A percentile compares a stretch with the other conserved stretches of the same genome.
phyloP scores from a whole-genome alignment of 2,329 filamentous ascomycete genomes.

The Pochonia chlamydosporia region DNA sequence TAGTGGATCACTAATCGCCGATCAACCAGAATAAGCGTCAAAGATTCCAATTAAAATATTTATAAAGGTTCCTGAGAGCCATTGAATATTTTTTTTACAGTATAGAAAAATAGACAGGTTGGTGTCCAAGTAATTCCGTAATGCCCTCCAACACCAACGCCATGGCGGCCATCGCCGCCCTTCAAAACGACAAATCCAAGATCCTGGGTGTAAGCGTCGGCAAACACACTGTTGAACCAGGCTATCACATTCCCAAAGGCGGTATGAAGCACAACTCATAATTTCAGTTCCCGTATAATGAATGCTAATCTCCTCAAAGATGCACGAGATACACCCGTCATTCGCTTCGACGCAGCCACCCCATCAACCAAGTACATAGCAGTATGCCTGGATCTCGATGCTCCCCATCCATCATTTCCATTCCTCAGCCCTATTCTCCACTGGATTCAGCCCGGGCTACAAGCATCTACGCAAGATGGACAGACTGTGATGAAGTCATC shows the following conservation, averaged over 20 bases:
- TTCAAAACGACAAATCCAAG: slow-evolving; percentile 11
- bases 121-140: not conserved
- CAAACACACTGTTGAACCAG: slow-evolving; percentile 8
- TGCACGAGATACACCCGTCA: slow-evolving; percentile 5
- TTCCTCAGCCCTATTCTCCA: slow-evolving; percentile 41
- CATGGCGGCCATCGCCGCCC: slow-evolving; percentile 3
- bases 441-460: slow-evolving; percentile 37
- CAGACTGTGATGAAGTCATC: slow-evolving; percentile 4
- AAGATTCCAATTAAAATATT: too few species aligned
- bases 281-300: too few species aligned
- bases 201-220: slow-evolving; percentile 11
- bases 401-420: slow-evolving; percentile 34
- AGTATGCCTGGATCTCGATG: slow-evolving; percentile 39
- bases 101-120: too few species aligned
- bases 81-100: too few species aligned
- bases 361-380: slow-evolving; percentile 26
- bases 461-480: slow-evolving; percentile 3
- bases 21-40: too few species aligned
- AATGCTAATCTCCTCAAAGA: not conserved
- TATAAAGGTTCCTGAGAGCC: too few species aligned
- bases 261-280: slow-evolving; percentile 9
- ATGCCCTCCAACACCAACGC: slow-evolving; percentile 7
- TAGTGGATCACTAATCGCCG: too few species aligned
- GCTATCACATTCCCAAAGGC: slow-evolving; percentile 12
- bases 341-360: slow-evolving; percentile 7